Evolutionary conservation across 129 eudicot genomes (phyloP).

Genomic region (Flaveria trinervia): DNA sequence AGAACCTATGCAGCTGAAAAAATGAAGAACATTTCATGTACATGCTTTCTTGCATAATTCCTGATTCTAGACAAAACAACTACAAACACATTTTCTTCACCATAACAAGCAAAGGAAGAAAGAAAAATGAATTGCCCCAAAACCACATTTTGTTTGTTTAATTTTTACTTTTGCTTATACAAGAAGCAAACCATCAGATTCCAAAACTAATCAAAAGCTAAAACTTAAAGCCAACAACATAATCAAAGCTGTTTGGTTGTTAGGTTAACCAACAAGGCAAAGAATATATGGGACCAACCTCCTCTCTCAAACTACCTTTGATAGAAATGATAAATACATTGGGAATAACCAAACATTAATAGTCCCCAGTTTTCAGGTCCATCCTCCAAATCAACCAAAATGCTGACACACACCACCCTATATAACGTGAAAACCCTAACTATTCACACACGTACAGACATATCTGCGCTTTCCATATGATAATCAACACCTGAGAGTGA

Average conservation of each 20-base stretch:
- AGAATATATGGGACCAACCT: slow-evolving; percentile 37
- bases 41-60: slow-evolving; percentile 30
- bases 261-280: slow-evolving; percentile 26
- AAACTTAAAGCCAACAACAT: slow-evolving; percentile 19
- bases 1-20: slow-evolving; percentile 13
- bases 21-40: slow-evolving; percentile 24
- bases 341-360: slow-evolving; percentile 6
- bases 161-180: slow-evolving; percentile 26
- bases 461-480: background rate
- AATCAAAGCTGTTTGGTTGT: slow-evolving; percentile 23
- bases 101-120: slow-evolving; percentile 28
- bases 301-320: slow-evolving; percentile 23
- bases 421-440: slow-evolving; percentile 14
- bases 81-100: slow-evolving; percentile 22
- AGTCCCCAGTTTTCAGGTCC: background rate
- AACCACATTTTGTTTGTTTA: slow-evolving; percentile 33
- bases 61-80: slow-evolving; percentile 23
- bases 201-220: slow-evolving; percentile 33
- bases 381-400: slow-evolving; percentile 2
- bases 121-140: background rate
- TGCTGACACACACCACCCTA: background rate
- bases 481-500: background rate
- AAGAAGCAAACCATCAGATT: slow-evolving; percentile 40
- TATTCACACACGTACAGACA: background rate
- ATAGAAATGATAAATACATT: slow-evolving; percentile 10